A percentile compares a stretch with the other conserved stretches of the same genome.
phyloP scores from a whole-genome alignment of 2,329 filamentous ascomycete species.

The Monilinia fructicola region DNA sequence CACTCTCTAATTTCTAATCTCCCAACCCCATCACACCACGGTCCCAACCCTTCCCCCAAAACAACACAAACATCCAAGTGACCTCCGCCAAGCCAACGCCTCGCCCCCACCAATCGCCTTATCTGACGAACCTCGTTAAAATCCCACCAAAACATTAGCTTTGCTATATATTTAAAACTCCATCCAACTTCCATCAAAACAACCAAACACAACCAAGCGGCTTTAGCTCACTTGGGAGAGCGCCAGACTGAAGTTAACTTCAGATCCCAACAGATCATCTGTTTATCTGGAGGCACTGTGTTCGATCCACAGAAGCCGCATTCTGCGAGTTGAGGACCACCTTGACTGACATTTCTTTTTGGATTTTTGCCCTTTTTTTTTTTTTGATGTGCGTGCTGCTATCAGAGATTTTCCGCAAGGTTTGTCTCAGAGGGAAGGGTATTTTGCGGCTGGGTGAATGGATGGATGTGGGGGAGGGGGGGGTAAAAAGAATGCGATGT shows the following conservation, averaged over 20 bases:
- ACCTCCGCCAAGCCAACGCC: too few species aligned
- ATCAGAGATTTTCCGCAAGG: too few species aligned
- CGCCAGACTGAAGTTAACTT: slow-evolving; percentile 5
- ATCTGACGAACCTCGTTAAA: neutral
- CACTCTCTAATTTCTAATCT: neutral
- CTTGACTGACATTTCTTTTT: neutral
- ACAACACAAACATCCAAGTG: too few species aligned
- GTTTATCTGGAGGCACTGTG: slow-evolving; percentile 5
- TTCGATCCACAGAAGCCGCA: slow-evolving; percentile 6
- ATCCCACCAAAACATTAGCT: neutral
- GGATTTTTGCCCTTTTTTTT: neutral
- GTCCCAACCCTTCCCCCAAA: too few species aligned
- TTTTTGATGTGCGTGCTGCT: too few species aligned
- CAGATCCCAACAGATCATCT: neutral
- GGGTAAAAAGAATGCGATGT: too few species aligned
- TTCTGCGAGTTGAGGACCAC: neutral
- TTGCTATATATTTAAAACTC: neutral
- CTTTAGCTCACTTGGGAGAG: slow-evolving; percentile 9
- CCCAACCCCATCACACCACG: neutral
- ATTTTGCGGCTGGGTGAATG: too few species aligned
- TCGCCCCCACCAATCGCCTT: too few species aligned
- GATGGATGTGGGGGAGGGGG: too few species aligned
- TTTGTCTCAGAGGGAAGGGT: too few species aligned
- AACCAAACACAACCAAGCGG: neutral
- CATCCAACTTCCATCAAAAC: neutral